phyloP scores from a whole-genome alignment of 2,329 filamentous ascomycete species.

The Diatrype stigma region DNA sequence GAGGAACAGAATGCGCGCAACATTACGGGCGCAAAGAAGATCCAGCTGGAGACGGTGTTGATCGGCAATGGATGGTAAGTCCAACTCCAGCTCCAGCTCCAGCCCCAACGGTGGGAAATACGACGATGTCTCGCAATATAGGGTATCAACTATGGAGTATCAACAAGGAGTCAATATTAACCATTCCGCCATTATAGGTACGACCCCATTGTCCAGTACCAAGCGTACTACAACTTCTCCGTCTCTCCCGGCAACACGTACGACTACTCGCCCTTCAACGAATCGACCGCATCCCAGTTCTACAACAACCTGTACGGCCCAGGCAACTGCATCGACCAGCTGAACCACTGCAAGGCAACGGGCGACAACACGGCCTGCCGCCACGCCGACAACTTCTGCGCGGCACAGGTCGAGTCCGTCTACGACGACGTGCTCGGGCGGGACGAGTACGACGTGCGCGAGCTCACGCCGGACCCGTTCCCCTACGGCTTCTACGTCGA shows the following conservation, averaged over 20 bases:
- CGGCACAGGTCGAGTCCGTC: constrained; percentile 45
- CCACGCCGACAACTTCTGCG: constrained; percentile 53
- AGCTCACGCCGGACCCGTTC: constrained; percentile 52
- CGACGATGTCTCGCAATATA: too few relatives aligned
- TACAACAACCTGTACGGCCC: constrained; percentile 57
- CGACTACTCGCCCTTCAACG: constrained; percentile 49
- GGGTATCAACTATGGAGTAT: too few relatives aligned
- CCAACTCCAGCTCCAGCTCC: too few relatives aligned
- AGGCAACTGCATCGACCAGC: constrained; percentile 57
- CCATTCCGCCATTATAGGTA: constrained; percentile 32
- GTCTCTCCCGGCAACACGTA: constrained; percentile 54
- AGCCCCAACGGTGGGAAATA: too few relatives aligned
- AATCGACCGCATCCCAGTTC: constrained; percentile 42
- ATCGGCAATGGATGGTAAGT: constrained; percentile 51
- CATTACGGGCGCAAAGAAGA: constrained; percentile 39
- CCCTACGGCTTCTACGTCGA: constrained; percentile 49
- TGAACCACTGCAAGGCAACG: constrained; percentile 49
- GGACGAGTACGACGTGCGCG: constrained; percentile 58
- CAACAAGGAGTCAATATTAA: background rate
- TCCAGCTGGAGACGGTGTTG: constrained; percentile 45
- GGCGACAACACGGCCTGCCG: constrained; percentile 48
- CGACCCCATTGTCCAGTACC: constrained; percentile 51
- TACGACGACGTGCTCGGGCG: constrained; percentile 48
- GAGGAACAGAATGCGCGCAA: constrained; percentile 40
- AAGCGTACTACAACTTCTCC: constrained; percentile 55